These are phyloP conservation scores for Solanum clarkiae DNA, from an alignment of 257 asterid species.

Conservation along the genomic window DNA sequence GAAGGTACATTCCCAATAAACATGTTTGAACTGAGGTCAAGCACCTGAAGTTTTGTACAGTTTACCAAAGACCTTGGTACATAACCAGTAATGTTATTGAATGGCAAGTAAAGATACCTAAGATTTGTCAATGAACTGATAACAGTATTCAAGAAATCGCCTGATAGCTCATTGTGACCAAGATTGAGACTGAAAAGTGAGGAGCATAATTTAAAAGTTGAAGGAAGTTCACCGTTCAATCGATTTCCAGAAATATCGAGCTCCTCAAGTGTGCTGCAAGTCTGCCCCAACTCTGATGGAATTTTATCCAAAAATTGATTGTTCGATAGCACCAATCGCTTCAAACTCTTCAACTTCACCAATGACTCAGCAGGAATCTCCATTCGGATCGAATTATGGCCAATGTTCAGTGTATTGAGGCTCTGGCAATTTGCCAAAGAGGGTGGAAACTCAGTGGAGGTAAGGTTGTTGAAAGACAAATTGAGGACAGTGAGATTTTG, in stretches of 20 bases:
- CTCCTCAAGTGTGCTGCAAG: constrained; percentile 46
- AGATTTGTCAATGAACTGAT: constrained; percentile 57
- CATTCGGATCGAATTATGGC: constrained; percentile 38
- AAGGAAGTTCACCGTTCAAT: constrained; percentile 60
- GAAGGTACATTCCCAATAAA: constrained; percentile 64
- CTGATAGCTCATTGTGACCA: constrained; percentile 65
- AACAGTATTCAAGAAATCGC: constrained; percentile 47
- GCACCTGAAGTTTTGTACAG: constrained; percentile 43
- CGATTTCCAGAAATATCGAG: constrained; percentile 69
- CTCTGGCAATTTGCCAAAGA: constrained; percentile 42
- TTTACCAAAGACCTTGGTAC: constrained; percentile 51
- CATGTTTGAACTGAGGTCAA: constrained; percentile 72
- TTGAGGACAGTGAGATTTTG: constrained; percentile 37
- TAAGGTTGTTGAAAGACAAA: constrained; percentile 49
- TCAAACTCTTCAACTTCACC: constrained; percentile 43
- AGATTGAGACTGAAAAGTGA: constrained; percentile 49
- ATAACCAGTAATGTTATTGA: constrained; percentile 65
- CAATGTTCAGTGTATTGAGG: constrained; percentile 44
- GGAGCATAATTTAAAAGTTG: constrained; percentile 37
- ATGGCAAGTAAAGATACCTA: constrained; percentile 32
- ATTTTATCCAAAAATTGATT: constrained; percentile 55
- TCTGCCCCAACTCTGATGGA: constrained; percentile 41
- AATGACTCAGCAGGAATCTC: constrained; percentile 44
- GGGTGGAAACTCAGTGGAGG: constrained; percentile 40
- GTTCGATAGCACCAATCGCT: constrained; percentile 31